phyloP scores from a whole-genome alignment of 768 basidiomycete genomes.

The Pulveroboletus ravenelii region DNA sequence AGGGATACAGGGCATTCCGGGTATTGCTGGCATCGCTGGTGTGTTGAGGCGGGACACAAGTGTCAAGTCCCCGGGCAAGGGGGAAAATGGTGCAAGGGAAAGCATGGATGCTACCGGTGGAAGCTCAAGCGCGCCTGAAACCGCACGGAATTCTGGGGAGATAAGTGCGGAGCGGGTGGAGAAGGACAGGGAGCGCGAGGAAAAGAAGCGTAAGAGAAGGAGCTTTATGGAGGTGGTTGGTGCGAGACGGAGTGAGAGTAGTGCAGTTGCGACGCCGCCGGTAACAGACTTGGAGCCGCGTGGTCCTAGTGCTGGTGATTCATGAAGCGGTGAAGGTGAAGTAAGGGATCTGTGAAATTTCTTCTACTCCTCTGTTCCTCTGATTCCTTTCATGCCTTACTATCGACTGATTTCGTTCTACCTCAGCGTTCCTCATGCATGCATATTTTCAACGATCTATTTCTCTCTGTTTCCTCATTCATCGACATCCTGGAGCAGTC shows the following conservation, averaged over 20 bases:
- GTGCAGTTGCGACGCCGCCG: constrained; percentile 34
- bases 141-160: constrained; percentile 41
- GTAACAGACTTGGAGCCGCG: constrained; percentile 15
- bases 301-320: constrained; percentile 3
- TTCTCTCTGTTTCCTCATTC: not conserved
- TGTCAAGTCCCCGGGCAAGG: constrained; percentile 41
- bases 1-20: constrained; percentile 39
- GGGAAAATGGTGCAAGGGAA: constrained; percentile 17
- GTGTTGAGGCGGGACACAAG: constrained; percentile 30
- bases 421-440: constrained; percentile 6
- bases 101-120: constrained; percentile 17
- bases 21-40: constrained; percentile 26
- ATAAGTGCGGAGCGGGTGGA: constrained; percentile 44
- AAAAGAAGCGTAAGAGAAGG: constrained; percentile 61
- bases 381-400: constrained; percentile 1
- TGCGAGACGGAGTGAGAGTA: constrained; percentile 24
- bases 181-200: constrained; percentile 53
- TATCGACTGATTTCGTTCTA: constrained; percentile 9
- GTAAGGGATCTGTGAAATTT: constrained; percentile 2
- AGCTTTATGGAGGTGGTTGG: constrained; percentile 43
- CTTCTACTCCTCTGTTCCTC: not conserved
- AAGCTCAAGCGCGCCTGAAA: constrained; percentile 37
- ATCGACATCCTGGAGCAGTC: not conserved
- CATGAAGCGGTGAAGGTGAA: constrained; percentile 7
- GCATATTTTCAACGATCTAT: constrained; percentile 12